phyloP scores from a whole-genome alignment of 805 yeast genomes.

The Metschnikowia similis region DNA sequence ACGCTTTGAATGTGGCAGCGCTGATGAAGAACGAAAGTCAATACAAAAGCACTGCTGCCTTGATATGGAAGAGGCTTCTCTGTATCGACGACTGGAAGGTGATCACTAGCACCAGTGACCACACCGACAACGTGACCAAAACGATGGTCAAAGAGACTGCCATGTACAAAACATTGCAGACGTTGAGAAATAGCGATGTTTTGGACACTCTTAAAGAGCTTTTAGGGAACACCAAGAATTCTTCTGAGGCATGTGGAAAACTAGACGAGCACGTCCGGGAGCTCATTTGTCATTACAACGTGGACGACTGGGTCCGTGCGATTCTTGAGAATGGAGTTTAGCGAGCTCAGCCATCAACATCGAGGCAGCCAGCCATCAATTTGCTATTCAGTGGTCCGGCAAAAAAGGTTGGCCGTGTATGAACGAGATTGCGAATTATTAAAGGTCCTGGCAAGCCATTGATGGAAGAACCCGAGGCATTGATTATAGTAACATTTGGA shows the following conservation, averaged over 20 bases:
- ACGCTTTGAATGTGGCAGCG: conserved; percentile 51
- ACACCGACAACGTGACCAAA: conserved; percentile 40
- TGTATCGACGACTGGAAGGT: conserved; percentile 49
- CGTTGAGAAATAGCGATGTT: conserved; percentile 4
- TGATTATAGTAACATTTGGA: no score
- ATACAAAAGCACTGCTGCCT: conserved; percentile 19
- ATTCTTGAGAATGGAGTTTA: conserved; percentile 2
- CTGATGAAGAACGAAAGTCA: conserved; percentile 26
- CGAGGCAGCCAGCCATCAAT: no score
- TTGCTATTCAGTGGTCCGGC: no score
- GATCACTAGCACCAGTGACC: conserved; percentile 30
- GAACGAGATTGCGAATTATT: no score
- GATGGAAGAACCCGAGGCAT: no score
- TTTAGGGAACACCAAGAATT: conserved; percentile 3
- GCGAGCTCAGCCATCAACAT: not conserved
- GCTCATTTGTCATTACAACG: conserved; percentile 15
- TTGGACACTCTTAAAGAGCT: conserved; percentile 11
- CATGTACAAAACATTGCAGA: conserved; percentile 40
- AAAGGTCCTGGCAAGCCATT: no score
- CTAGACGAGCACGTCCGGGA: conserved; percentile 13
- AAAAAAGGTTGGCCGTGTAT: no score
- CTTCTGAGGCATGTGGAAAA: conserved; percentile 1
- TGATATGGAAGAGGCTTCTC: conserved; percentile 59
- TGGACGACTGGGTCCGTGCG: conserved; percentile 22
- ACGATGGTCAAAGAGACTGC: conserved; percentile 38